Conservation (phyloP, 257 asterid species). For the Voacanga thouarsii region DNA sequence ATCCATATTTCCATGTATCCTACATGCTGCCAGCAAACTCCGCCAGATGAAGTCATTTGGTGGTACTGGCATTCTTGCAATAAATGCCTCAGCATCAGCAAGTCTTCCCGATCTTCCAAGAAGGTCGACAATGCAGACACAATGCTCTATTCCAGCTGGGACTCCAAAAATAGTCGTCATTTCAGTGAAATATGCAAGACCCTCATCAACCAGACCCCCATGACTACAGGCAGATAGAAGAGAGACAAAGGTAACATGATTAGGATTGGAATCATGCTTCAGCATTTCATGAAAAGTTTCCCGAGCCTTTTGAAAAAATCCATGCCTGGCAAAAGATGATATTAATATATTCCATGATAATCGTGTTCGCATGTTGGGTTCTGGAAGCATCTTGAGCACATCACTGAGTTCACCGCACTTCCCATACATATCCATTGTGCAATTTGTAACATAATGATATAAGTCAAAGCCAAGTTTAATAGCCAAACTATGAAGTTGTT, state of each 20-base stretch:
- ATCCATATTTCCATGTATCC: slow-evolving; percentile 61
- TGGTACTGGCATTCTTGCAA: slow-evolving; percentile 64
- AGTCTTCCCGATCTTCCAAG: slow-evolving; percentile 81
- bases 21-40: slow-evolving; percentile 62
- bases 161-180: slow-evolving; percentile 62
- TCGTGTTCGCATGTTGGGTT: slow-evolving; percentile 46
- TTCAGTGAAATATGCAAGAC: slow-evolving; percentile 57
- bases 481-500: slow-evolving; percentile 62
- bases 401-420: slow-evolving; percentile 71
- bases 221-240: slow-evolving; percentile 91
- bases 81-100: slow-evolving; percentile 65
- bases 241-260: slow-evolving; percentile 83
- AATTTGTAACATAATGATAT: slow-evolving; percentile 55
- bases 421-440: slow-evolving; percentile 85
- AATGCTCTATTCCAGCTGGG: slow-evolving; percentile 68
- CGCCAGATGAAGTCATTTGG: slow-evolving; percentile 81
- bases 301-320: slow-evolving; percentile 49
- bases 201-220: slow-evolving; percentile 81
- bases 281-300: slow-evolving; percentile 68
- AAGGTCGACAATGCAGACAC: slow-evolving; percentile 80
- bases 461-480: slow-evolving; percentile 57
- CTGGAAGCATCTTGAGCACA: slow-evolving; percentile 59
- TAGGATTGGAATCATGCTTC: slow-evolving; percentile 49
- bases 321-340: slow-evolving; percentile 77
- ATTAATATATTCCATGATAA: slow-evolving; percentile 73